Base-by-base conservation (phyloP, 192 early-diverging fungal genomes). In the Pilaira anomala region DNA sequence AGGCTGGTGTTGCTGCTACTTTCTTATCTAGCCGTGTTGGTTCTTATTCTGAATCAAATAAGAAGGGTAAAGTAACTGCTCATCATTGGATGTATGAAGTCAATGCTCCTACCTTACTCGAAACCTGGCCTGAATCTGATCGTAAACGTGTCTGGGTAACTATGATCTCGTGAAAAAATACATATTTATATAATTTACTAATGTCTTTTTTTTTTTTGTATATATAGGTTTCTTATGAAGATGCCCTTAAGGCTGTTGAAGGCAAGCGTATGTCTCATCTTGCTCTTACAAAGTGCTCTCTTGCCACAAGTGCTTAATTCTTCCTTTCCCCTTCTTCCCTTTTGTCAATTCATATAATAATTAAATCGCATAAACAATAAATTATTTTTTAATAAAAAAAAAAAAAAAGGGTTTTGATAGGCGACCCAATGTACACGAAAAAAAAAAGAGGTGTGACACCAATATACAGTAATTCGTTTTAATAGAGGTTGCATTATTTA, bases 81-180 rank as follows among this genome's bases (percentile, higher is more conserved):
- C 66, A 67, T 16, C 65, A 73, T 46, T 67, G 65, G 54, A 73
- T 73, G 71, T 73, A 63, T 44, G 65, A 73, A 42, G 49, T 73
- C 3, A 46, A 67, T 30, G 40, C 49, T 14, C 39, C 48, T 26
- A 59, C 28, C 7, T 21, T 63, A 2, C 30, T 60, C 36, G 41
- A 54, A 6, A 19, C 53, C n/a, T 66, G 60, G 60, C 61, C 71
- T 0, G 61, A 58, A 0, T 36, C 53, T 40, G 48, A 57, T 12
- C 65, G 65, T 46, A 1, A 55, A 25, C 52, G 71, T 36, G 36
- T 67, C 26, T 73, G 71, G 71, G 71, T 70, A 53, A 44, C 22
- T 63, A 5, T 13, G 9, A 18, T 46, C 13, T 14, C 44, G 44
- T 46, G 44, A 18, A 19, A 4, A 46, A 46, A 46, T 8, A n/a